These are phyloP conservation scores for Powellomyces hirtus DNA, from an alignment of 192 early-diverging fungal species.

Conservation along the genomic window DNA sequence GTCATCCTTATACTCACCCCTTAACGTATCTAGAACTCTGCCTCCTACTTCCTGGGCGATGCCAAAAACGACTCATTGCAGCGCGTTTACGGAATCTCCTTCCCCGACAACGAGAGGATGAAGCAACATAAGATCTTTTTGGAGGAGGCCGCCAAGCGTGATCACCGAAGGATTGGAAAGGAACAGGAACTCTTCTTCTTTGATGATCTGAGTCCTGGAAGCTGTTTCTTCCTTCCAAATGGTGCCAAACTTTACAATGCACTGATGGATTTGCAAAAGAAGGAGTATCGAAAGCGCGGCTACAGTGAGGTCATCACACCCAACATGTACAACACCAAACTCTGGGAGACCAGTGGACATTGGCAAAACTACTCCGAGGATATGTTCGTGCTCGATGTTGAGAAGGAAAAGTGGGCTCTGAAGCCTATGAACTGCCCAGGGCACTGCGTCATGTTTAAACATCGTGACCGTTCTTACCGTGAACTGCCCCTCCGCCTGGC, in stretches of 20 bases:
- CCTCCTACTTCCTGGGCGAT: constrained; percentile 97
- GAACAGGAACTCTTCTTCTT: constrained; percentile 99
- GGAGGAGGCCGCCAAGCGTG: constrained; percentile 93
- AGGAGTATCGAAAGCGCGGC: constrained; percentile 88
- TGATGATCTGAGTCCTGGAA: constrained; percentile 91
- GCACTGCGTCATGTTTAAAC: constrained; percentile 95
- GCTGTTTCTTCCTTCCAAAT: constrained; percentile 92
- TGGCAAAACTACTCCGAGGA: constrained; percentile 94
- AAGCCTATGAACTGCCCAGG: constrained; percentile 99
- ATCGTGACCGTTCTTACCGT: constrained; percentile 91
- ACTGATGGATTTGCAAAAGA: constrained; percentile 85
- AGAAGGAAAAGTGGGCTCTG: constrained; percentile 95
- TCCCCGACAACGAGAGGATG: constrained; percentile 98
- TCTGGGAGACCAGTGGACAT: constrained; percentile 96
- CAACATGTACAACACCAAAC: constrained; percentile 98
- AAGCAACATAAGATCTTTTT: constrained; percentile 93
- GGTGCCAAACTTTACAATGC: constrained; percentile 96
- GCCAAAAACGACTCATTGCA: constrained; percentile 97
- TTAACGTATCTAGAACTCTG: constrained; percentile 69
- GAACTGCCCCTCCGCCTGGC: constrained; percentile 93
- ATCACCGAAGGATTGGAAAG: constrained; percentile 92
- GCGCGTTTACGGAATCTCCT: constrained; percentile 98
- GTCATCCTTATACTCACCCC: background rate
- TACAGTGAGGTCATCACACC: constrained; percentile 96
- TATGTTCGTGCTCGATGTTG: constrained; percentile 94